phyloP scores from a whole-genome alignment of 192 early-diverging fungal species.

The Podochytrium sp. region DNA sequence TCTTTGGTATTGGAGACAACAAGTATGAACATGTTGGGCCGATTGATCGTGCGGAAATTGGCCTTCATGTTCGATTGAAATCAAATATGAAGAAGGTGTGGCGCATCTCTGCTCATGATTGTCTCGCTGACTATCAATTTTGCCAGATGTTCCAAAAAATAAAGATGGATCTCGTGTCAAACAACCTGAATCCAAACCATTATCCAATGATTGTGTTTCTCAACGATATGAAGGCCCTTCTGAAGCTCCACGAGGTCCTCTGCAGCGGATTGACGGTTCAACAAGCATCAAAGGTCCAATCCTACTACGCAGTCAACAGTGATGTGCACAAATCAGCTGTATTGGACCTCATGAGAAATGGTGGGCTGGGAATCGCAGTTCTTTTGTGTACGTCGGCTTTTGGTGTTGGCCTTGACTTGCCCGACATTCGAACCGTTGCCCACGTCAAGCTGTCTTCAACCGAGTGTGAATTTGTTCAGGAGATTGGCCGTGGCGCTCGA shows the following conservation, averaged over 20 bases:
- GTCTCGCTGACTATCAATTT: neutral
- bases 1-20: neutral
- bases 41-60: too few species aligned
- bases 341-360: neutral
- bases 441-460: neutral
- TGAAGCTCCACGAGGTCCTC: neutral
- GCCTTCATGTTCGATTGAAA: too few species aligned
- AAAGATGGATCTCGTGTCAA: too few species aligned
- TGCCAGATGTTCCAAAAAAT: too few species aligned
- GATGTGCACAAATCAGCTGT: neutral
- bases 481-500: neutral
- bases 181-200: neutral
- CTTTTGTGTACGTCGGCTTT: neutral
- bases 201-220: neutral
- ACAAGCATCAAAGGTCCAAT: neutral
- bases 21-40: neutral
- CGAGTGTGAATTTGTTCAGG: neutral
- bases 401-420: neutral
- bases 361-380: neutral
- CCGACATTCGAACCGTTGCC: neutral
- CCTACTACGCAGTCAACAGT: neutral
- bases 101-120: neutral
- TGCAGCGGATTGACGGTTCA: neutral
- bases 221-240: neutral
- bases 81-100: too few species aligned